Conservation (phyloP, 352 stramenopile genomes). For the Elongisporangium undulatum region DNA sequence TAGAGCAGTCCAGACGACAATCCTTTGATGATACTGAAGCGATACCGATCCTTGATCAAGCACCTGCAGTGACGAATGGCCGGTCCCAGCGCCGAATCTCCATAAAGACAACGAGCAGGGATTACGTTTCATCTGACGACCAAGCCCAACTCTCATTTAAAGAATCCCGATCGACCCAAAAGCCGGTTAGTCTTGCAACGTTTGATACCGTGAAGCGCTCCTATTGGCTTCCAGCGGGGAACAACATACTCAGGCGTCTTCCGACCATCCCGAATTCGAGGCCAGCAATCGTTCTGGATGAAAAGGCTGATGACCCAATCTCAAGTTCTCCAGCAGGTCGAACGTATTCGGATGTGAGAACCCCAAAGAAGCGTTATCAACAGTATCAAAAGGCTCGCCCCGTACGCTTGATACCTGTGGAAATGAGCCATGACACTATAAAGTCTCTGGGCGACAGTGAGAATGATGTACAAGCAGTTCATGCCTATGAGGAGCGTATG, state of each 20-base stretch:
- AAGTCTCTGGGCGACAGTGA: not conserved
- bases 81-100: not conserved
- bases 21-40: not conserved
- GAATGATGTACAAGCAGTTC: not conserved
- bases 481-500: constrained; percentile 19
- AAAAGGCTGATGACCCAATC: not conserved
- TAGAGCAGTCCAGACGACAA: not conserved
- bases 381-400: constrained; percentile 42
- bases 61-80: not conserved
- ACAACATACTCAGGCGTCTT: constrained; percentile 34
- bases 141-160: not conserved
- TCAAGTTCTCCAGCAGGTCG: not conserved
- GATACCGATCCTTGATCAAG: not conserved
- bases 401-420: constrained; percentile 30
- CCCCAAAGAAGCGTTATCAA: constrained; percentile 36
- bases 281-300: not conserved
- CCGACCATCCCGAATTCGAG: constrained; percentile 5
- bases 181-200: not conserved
- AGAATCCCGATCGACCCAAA: not conserved
- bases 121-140: not conserved
- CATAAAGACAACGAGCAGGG: not conserved
- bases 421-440: constrained; percentile 9
- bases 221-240: constrained; percentile 64
- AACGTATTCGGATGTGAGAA: constrained; percentile 6
- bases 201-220: constrained; percentile 38